A percentile compares a stretch with the other conserved stretches of the same genome.
Conservation (phyloP, 257 asterid genomes). For the Nicotiana tomentosiformis region DNA sequence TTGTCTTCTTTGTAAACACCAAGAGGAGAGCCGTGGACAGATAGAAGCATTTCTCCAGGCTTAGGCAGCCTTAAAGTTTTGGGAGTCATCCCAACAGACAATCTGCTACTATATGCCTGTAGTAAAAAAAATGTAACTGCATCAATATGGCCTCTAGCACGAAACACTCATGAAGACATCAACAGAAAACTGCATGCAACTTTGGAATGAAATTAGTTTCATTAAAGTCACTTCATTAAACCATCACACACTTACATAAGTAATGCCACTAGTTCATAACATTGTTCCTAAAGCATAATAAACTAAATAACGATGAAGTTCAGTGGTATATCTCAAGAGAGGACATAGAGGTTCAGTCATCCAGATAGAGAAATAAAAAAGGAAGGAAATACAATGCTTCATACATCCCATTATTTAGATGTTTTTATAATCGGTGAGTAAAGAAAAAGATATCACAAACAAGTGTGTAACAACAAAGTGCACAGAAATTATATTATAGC, state of each 20-base stretch:
- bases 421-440: neutral
- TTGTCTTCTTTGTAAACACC: conserved; percentile 86
- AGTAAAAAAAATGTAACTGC: neutral
- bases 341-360: neutral
- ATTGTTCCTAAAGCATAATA: neutral
- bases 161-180: neutral
- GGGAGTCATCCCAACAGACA: conserved; percentile 77
- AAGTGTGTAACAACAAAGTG: neutral
- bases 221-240: neutral
- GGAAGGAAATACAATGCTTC: neutral
- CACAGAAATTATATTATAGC: neutral
- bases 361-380: neutral
- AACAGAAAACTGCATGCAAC: neutral
- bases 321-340: neutral
- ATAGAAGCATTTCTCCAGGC: conserved; percentile 81
- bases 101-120: conserved; percentile 56
- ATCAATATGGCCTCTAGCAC: neutral
- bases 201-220: neutral
- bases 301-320: neutral
- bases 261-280: neutral
- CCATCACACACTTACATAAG: neutral
- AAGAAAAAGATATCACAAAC: neutral
- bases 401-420: neutral
- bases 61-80: conserved; percentile 70
- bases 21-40: conserved; percentile 91